Conservation (phyloP, 306 rosid genomes). For the Echinosophora koreensis region DNA sequence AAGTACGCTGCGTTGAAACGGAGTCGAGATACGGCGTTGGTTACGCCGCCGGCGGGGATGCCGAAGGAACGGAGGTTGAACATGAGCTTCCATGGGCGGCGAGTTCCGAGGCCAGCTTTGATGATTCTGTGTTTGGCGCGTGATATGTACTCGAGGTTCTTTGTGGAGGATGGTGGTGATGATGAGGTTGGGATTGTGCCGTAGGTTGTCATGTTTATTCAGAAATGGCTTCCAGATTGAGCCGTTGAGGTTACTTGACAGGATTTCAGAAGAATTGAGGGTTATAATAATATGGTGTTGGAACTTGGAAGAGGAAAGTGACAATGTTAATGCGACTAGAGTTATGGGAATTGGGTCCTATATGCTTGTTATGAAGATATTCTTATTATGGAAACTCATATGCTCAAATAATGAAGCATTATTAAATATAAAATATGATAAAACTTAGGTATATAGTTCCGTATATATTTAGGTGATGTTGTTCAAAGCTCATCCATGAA, state of each 20-base stretch:
- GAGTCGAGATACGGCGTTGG: constrained; percentile 52
- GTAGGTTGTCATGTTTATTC: constrained; percentile 68
- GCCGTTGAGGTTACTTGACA: too few relatives aligned
- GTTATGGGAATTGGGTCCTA: background rate
- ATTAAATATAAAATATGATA: too few relatives aligned
- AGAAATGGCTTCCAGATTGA: background rate
- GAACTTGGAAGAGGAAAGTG: background rate
- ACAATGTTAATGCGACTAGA: background rate
- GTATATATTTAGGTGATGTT: too few relatives aligned
- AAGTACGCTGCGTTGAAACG: constrained; percentile 63
- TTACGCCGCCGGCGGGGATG: constrained; percentile 46
- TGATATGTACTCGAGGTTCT: constrained; percentile 66
- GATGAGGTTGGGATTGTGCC: constrained; percentile 84
- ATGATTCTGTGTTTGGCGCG: constrained; percentile 69
- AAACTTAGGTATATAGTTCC: too few relatives aligned
- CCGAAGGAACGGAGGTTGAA: constrained; percentile 56
- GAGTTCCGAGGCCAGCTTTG: constrained; percentile 73
- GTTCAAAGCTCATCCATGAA: too few relatives aligned
- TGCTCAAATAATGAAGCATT: too few relatives aligned
- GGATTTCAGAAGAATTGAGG: background rate
- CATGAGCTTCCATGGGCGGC: constrained; percentile 85
- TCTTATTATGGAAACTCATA: background rate
- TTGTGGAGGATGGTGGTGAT: constrained; percentile 47
- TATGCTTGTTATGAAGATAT: too few relatives aligned
- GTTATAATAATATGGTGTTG: background rate